Base-by-base conservation (phyloP, 371 early-diverging fungal species). In the Blakeslea trispora region DNA sequence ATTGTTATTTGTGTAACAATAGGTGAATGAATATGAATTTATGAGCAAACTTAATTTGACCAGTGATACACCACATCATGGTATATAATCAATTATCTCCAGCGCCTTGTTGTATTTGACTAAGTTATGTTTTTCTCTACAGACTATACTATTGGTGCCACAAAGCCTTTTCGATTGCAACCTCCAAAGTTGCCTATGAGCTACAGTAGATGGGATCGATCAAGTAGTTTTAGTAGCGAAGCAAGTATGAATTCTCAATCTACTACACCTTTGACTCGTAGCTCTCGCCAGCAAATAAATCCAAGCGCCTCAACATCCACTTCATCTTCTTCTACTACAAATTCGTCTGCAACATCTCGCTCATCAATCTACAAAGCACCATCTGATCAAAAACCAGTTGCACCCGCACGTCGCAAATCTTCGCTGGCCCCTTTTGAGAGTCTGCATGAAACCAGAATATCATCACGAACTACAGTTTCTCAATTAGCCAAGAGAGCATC, bases 151-250 rank as follows among this genome's bases (percentile, higher is more conserved):
- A 10, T 37, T 2, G 37, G 34, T 37, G 22, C 18, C 13, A 21
- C n/a, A n/a, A n/a, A 37, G 7, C 22, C 37, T 14, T 53, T 44
- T 44, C n/a, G 28, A 32, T 22, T 42, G 31, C 43, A 23, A 15
- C 45, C 58, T 37, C 43, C 50, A 17, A 45, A 45, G 24, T 45
- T 22, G 10, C 50, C 45, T 51, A 45, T 24, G 45, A 15, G 23
- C 5, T 22, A 11, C 24, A 22, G 51, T 3, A 47, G 50, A 24
- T 41, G 40, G 23, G n/a, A 59, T 24, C 35, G 64, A 46, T 64
- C 59, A 10, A 52, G 59, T 9, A 64, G 64, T 37, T 49, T 64
- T 6, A 59, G 64, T 5, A 64, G 64, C 11, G 64, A 64, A n/a
- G 50, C 50, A 9, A 64, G 64, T 14, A 24, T 50, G 11, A 59